A percentile compares a stretch with the other conserved stretches of the same genome.
Evolutionary conservation across 208 protist species (phyloP).

Genomic region (Polymyxa betae): DNA sequence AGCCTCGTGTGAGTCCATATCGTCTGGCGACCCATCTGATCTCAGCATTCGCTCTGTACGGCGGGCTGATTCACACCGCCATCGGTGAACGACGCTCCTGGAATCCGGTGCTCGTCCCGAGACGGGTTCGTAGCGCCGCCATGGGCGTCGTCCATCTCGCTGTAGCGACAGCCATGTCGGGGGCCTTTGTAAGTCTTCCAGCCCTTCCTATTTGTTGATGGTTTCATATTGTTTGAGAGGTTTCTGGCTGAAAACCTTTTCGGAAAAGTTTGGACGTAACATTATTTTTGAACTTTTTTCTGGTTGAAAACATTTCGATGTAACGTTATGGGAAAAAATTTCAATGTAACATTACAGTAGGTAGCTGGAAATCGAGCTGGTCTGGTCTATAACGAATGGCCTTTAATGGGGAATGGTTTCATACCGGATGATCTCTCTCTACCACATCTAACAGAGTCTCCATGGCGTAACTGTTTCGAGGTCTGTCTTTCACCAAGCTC

Average conservation of each 20-base stretch:
- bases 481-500: not conserved
- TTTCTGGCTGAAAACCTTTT: too few relatives aligned
- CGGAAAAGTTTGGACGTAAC: too few relatives aligned
- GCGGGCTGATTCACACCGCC: conserved; percentile 50
- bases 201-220: too few relatives aligned
- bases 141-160: not conserved
- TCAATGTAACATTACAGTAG: too few relatives aligned
- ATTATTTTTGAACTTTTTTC: too few relatives aligned
- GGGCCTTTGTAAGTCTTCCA: conserved; percentile 54
- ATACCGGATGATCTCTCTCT: not conserved
- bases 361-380: conserved; percentile 34
- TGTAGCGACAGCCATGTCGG: conserved; percentile 55
- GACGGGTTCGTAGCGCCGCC: not conserved
- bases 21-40: conserved; percentile 61
- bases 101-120: not conserved
- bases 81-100: not conserved
- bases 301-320: too few relatives aligned
- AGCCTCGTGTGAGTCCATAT: conserved; percentile 59
- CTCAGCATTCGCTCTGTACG: conserved; percentile 47
- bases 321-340: too few relatives aligned
- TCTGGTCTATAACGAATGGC: conserved; percentile 42
- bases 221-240: too few relatives aligned
- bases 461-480: conserved; percentile 48
- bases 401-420: conserved; percentile 18
- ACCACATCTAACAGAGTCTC: not conserved